Evolutionary conservation across 768 basidiomycete genomes (phyloP).

Genomic region (Chalciporus chontae): DNA sequence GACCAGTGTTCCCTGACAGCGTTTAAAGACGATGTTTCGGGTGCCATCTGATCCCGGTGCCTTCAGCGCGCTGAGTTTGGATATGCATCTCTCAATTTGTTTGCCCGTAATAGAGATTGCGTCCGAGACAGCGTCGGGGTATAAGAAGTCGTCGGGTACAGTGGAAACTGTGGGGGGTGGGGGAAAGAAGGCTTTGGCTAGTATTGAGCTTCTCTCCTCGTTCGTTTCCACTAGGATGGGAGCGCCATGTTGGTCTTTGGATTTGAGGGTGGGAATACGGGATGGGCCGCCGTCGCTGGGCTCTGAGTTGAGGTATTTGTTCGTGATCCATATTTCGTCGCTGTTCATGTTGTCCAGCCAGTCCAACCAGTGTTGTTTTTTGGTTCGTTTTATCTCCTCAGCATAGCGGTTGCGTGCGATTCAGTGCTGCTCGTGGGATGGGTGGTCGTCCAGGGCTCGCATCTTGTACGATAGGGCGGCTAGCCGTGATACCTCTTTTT

Average conservation of each 20-base stretch:
- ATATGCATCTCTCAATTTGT: slow-evolving; percentile 6
- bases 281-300: background rate
- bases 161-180: slow-evolving; percentile 1
- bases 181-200: slow-evolving; percentile 26
- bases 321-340: background rate
- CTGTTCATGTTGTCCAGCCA: background rate
- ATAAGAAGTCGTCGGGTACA: background rate
- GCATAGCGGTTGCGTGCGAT: background rate
- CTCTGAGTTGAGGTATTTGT: background rate
- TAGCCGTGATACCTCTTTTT: background rate
- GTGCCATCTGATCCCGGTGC: slow-evolving; percentile 26
- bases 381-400: background rate
- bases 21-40: slow-evolving; percentile 18
- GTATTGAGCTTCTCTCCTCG: slow-evolving; percentile 15
- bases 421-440: background rate
- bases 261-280: background rate
- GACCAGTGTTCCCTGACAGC: background rate
- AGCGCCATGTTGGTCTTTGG: background rate
- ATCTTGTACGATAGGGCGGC: background rate
- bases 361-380: background rate
- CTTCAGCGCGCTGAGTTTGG: slow-evolving; percentile 12
- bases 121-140: background rate
- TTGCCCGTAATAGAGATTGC: slow-evolving; percentile 6
- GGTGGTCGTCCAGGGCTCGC: background rate
- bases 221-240: slow-evolving; percentile 7